Conservation (phyloP, 2,329 filamentous ascomycete genomes). For the Cladophialophora carrionii region DNA sequence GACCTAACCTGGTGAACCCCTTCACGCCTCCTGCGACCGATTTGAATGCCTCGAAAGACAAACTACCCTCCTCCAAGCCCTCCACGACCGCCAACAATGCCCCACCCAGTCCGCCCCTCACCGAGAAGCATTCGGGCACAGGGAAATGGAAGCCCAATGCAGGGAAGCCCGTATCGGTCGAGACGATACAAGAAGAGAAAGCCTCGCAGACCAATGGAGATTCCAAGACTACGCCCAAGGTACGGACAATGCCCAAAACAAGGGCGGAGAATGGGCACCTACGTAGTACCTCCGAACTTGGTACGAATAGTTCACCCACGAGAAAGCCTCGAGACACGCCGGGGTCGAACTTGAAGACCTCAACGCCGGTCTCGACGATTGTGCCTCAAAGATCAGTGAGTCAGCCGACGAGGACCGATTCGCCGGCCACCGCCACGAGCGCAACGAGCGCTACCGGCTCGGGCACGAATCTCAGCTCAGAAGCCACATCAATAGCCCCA, state of each 20-base stretch:
- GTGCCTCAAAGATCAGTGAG: slow-evolving; percentile 43
- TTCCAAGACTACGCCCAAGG: slow-evolving; percentile 42
- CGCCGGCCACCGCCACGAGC: slow-evolving; percentile 45
- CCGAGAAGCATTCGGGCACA: slow-evolving; percentile 47
- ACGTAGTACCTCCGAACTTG: slow-evolving; percentile 46
- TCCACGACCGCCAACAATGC: slow-evolving; percentile 40
- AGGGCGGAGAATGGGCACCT: slow-evolving; percentile 50
- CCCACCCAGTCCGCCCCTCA: slow-evolving; percentile 55
- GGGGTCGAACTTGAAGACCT: slow-evolving; percentile 46
- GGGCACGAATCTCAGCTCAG: slow-evolving; percentile 42
- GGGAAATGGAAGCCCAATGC: slow-evolving; percentile 45
- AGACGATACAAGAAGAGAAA: slow-evolving; percentile 40
- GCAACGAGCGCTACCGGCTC: slow-evolving; percentile 43
- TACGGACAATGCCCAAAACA: slow-evolving; percentile 45
- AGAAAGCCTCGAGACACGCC: slow-evolving; percentile 44
- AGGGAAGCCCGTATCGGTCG: slow-evolving; percentile 39
- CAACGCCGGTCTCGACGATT: slow-evolving; percentile 35
- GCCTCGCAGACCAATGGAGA: slow-evolving; percentile 41
- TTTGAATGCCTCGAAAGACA: slow-evolving; percentile 58
- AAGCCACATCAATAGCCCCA: slow-evolving; percentile 52
- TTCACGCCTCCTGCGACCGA: slow-evolving; percentile 75
- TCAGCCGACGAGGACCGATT: slow-evolving; percentile 42
- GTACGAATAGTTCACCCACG: slow-evolving; percentile 40
- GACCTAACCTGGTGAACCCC: slow-evolving; percentile 45
- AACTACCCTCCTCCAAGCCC: slow-evolving; percentile 35